These are phyloP conservation scores for Neonectria magnoliae DNA, from an alignment of 2,329 filamentous ascomycete genomes.

Conservation along the genomic window DNA sequence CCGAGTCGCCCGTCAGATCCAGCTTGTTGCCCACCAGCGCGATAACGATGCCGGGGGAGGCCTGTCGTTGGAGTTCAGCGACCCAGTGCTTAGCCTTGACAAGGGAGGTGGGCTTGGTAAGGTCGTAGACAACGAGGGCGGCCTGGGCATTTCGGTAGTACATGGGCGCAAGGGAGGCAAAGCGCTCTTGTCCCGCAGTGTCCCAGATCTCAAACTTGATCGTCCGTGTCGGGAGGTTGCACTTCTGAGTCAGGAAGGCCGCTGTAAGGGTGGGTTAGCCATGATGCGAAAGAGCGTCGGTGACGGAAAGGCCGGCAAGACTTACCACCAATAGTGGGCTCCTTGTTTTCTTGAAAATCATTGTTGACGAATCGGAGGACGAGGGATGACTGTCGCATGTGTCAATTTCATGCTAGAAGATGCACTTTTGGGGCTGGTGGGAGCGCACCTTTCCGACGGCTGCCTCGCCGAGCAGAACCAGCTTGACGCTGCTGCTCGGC, in stretches of 20 bases:
- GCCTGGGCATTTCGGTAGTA: constrained; percentile 99
- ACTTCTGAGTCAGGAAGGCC: constrained; percentile 98
- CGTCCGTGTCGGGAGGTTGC: constrained; percentile 90
- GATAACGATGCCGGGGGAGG: constrained; percentile 95
- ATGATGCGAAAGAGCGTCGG: constrained; percentile 3
- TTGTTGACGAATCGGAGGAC: constrained; percentile 99
- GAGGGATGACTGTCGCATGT: constrained; percentile 79
- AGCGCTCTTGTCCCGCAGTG: constrained; percentile 96
- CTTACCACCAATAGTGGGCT: constrained; percentile 96
- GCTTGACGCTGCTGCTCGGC: constrained; percentile 99
- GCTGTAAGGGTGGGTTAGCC: constrained; percentile 62
- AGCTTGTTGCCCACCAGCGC: constrained; percentile 97
- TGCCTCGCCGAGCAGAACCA: constrained; percentile 95
- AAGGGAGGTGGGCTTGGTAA: constrained; percentile 95
- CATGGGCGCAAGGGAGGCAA: constrained; percentile 96
- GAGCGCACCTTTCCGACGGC: constrained; percentile 91
- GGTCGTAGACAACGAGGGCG: constrained; percentile 96
- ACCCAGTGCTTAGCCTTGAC: constrained; percentile 99
- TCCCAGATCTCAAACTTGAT: constrained; percentile 98
- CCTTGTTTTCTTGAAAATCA: constrained; percentile 99
- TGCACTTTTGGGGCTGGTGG: background rate
- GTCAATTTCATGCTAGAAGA: constrained; percentile 39
- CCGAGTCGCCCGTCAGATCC: constrained; percentile 78
- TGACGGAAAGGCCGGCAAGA: constrained; percentile 34
- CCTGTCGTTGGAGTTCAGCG: constrained; percentile 94